Evolutionary conservation across 768 basidiomycete species (phyloP).

Genomic region (Fomitopsis serialis): DNA sequence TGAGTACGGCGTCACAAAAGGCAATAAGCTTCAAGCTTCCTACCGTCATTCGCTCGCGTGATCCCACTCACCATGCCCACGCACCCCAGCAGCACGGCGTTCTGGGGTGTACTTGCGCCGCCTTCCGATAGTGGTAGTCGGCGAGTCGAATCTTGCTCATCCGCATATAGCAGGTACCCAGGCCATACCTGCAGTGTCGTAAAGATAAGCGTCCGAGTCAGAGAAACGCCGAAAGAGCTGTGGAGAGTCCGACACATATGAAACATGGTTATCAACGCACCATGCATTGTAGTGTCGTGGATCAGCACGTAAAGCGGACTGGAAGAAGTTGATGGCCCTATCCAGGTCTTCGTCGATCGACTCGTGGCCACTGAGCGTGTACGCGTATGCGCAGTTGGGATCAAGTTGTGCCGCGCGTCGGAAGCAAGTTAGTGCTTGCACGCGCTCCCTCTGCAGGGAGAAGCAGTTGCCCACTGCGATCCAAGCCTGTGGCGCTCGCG

Average conservation of each 20-base stretch:
- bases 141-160: slow-evolving; percentile 91
- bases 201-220: slow-evolving; percentile 14
- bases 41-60: not conserved
- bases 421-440: slow-evolving; percentile 93
- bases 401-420: slow-evolving; percentile 86
- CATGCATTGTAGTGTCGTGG: slow-evolving; percentile 96
- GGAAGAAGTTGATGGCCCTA: slow-evolving; percentile 86
- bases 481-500: slow-evolving; percentile 87
- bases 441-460: slow-evolving; percentile 89
- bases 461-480: slow-evolving; percentile 96
- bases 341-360: slow-evolving; percentile 94
- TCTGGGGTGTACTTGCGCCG: slow-evolving; percentile 90
- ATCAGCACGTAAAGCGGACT: slow-evolving; percentile 88
- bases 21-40: not conserved
- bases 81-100: slow-evolving; percentile 93
- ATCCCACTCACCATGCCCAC: slow-evolving; percentile 81
- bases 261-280: slow-evolving; percentile 45
- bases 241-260: not conserved
- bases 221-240: slow-evolving; percentile 1
- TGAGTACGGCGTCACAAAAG: slow-evolving; percentile 27
- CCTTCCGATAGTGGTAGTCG: slow-evolving; percentile 94
- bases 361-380: slow-evolving; percentile 95
- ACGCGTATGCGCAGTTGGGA: slow-evolving; percentile 90
- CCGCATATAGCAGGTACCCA: slow-evolving; percentile 93
- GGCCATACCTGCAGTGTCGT: slow-evolving; percentile 78